Base-by-base conservation (phyloP, 2,329 filamentous ascomycete species). In the Colletotrichum musicola region DNA sequence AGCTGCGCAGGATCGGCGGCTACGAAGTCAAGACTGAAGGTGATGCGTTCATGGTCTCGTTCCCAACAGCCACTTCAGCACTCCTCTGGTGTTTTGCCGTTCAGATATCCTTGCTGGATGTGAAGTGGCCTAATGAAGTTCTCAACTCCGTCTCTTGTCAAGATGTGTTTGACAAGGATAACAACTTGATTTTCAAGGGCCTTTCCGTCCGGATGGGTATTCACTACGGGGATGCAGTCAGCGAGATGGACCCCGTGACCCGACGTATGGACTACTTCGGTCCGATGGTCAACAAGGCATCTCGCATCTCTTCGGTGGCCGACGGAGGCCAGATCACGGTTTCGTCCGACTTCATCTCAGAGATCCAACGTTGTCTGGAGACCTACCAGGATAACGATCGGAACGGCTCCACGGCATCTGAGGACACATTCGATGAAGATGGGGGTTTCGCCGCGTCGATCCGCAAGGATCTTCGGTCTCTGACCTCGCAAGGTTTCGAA, bases 21-120 rank as follows among this genome's bases (percentile, higher is more conserved):
- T 99, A 98, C 77, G 96, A 99, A 81, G 96, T 99, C 80, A 99
- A 99, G 86, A 99, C 96, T 18, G 96, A 99, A 93, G 96, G 96
- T 73, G 96, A 99, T 81, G 96, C 96, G 9, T 99, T 99, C 76
- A 98, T 99, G 95, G 96, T 99, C 38, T 97, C 95, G 10, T 99
- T 99, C 80, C 93, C 95, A 1, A 98, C 96, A 0, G 94, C 96
- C 2, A 98, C 96, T 1, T 96, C 95, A 9, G 96, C 96, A 5
- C 83, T 99, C 56, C 86, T 99, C 7, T 99, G 96, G 96, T 97
- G 92, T 74, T 99, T 99, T 81, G 93, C 94, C 22, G 95, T 98
- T 30, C 96, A 99, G 79, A 91, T 90, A 72, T 88, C 92, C 75
- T 88, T 99, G 4, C 88, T 99, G 1, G 93, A 97, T 72, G 93